Percentiles rank a stretch among this genome's conserved stretches.
Conservation (phyloP, 805 yeast species). For the Kluyveromyces starmeri region DNA sequence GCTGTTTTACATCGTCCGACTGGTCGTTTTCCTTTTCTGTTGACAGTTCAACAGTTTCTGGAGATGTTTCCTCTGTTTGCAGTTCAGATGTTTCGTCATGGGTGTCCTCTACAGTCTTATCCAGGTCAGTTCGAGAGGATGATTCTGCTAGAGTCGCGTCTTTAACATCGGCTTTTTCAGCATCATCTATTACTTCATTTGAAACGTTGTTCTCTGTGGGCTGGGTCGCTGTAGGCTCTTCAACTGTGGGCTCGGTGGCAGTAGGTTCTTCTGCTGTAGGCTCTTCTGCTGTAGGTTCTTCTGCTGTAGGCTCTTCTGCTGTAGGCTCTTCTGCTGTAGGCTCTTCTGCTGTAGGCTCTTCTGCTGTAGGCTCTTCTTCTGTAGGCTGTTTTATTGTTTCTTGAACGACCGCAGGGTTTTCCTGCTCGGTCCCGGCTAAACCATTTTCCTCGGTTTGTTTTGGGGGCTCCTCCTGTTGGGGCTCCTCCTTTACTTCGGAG, state of each 20-base stretch:
- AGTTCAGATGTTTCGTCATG: constrained; percentile 4
- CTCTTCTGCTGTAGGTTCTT: constrained; percentile 10
- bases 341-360: constrained; percentile 9
- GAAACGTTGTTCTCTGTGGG: no score
- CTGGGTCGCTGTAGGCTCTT: no score
- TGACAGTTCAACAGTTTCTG: constrained; percentile 9
- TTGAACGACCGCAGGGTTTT: not conserved
- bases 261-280: not conserved
- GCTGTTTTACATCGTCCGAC: constrained; percentile 7
- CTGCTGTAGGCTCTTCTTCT: constrained; percentile 9
- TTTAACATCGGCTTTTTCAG: constrained; percentile 8
- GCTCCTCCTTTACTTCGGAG: not conserved
- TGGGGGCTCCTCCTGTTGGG: not conserved
- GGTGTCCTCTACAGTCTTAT: constrained; percentile 8
- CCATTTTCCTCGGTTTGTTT: constrained; percentile 3
- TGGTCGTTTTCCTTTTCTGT: constrained; percentile 12
- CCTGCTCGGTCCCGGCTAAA: not conserved
- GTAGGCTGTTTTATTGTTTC: constrained; percentile 8
- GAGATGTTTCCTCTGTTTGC: constrained; percentile 3
- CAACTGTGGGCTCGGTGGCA: not conserved
- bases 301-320: constrained; percentile 7
- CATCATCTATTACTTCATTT: not conserved
- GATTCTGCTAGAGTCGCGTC: no score
- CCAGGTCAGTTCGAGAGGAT: no score
- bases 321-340: constrained; percentile 2